Conservation (phyloP, 495 filamentous ascomycete genomes). For the Talaromyces borbonicus region DNA sequence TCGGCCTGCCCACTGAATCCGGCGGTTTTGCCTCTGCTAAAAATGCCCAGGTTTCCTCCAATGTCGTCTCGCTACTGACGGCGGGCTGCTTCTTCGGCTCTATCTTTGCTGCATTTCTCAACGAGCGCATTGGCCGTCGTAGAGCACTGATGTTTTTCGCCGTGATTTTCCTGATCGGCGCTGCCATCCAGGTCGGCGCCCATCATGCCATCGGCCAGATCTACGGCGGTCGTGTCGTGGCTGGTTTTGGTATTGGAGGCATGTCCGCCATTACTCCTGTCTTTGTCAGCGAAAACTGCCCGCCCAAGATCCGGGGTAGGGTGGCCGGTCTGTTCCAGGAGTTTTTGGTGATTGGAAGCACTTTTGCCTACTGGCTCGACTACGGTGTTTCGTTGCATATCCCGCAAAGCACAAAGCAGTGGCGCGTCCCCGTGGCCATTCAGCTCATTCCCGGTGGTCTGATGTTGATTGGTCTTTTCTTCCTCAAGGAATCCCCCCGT, state of each 20-base stretch:
- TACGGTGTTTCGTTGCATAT: constrained; percentile 17
- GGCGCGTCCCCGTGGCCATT: constrained; percentile 21
- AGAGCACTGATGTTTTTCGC: constrained; percentile 46
- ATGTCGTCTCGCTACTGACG: constrained; percentile 52
- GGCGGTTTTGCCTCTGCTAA: constrained; percentile 21
- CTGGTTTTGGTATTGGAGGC: constrained; percentile 33
- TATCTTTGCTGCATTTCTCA: constrained; percentile 47
- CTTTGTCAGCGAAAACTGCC: constrained; percentile 22
- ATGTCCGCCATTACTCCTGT: constrained; percentile 38
- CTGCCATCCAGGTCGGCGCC: constrained; percentile 48
- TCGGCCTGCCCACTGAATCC: constrained; percentile 27
- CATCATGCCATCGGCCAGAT: constrained; percentile 24
- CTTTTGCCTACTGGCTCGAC: constrained; percentile 20
- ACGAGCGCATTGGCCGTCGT: constrained; percentile 48
- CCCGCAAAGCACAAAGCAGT: constrained; percentile 29
- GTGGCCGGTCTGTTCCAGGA: constrained; percentile 34
- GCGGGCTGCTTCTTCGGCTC: constrained; percentile 63
- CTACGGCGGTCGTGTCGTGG: constrained; percentile 34
- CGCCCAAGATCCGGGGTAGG: constrained; percentile 24
- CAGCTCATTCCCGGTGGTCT: constrained; percentile 53
- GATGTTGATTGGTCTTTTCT: constrained; percentile 43
- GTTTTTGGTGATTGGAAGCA: constrained; percentile 19
- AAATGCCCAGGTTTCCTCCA: constrained; percentile 41
- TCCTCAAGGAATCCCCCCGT: constrained; percentile 46
- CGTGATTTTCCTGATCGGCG: constrained; percentile 52